Evolutionary conservation across 192 early-diverging fungal species (phyloP), one percentile per base, ranked within the genome.

Genomic region (Gryganskiella cystojenkinii): DNA sequence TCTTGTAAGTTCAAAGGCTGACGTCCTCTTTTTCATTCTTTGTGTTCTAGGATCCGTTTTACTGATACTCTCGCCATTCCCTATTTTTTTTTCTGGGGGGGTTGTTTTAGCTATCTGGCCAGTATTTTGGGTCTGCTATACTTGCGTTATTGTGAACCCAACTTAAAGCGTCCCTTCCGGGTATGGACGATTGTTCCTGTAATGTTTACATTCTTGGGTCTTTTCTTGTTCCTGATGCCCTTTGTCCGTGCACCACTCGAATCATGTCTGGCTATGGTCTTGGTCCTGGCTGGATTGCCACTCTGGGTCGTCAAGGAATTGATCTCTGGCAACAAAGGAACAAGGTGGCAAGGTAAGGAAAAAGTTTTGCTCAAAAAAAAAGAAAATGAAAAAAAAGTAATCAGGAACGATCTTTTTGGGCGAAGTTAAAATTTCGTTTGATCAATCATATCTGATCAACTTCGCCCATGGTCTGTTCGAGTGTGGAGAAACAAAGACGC

Each of bases 121-220:
- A 88, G 88, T 50, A 90, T 93, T 17, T 58, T 91, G 19, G 92
- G 84, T 13, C 61, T 93, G 17, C 44, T 93, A 3, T 64, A 89
- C 5, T 64, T 95, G 63, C 79, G 93, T 22, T 88, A 81, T 47
- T 85, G 76, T n/a, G 88, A 93, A 63, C 92, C 91, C 1, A 80
- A 88, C 52, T 45, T 88, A 45, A 89, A 87, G 63, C 78, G 93
- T 22, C 93, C 93, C 3, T 95, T 89, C 59, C 62, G 79, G 24
- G 92, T 93, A 7, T 93, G 90, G 91, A 70, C 87, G 9, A 79
- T 76, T 20, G 87, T 90, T 2, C 92, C 93, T 1, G 64, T 92
- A 9, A 37, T 90, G 33, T 95, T 95, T 67, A 86, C 87, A 17
- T 66, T 80, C 42, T 64, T 89, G 13, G 83, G 86, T 1, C 50